Percentiles rank a stretch among this genome's conserved stretches.
These are phyloP conservation scores for Penicillium sp. DNA, from an alignment of 2,329 filamentous ascomycete species.

Conservation along the genomic window DNA sequence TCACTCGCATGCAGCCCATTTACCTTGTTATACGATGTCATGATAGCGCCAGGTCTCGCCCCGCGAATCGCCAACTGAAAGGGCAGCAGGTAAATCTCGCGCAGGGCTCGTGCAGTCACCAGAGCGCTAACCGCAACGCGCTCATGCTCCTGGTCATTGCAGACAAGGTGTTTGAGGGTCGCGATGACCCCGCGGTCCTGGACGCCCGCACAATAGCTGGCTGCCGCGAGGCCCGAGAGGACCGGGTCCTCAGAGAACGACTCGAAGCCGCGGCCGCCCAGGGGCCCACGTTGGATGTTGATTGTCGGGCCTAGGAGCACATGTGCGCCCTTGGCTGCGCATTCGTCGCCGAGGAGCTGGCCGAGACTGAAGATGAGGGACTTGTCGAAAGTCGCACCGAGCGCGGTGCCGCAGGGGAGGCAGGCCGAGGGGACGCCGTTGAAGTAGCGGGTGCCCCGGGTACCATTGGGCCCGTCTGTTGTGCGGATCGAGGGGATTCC, in stretches of 20 bases:
- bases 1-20: constrained; percentile 57
- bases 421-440: constrained; percentile 73
- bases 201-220: constrained; percentile 72
- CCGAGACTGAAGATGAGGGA: constrained; percentile 72
- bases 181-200: constrained; percentile 76
- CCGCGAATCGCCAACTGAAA: constrained; percentile 67
- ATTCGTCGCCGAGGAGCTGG: constrained; percentile 71
- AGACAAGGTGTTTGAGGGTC: constrained; percentile 71
- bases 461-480: constrained; percentile 73
- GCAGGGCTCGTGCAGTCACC: constrained; percentile 57
- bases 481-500: constrained; percentile 69
- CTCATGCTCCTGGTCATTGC: constrained; percentile 54
- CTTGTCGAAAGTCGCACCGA: constrained; percentile 80
- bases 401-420: constrained; percentile 77
- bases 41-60: constrained; percentile 59
- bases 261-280: constrained; percentile 86
- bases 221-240: constrained; percentile 74
- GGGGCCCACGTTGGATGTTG: constrained; percentile 79
- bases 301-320: constrained; percentile 78
- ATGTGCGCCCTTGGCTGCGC: constrained; percentile 73
- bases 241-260: constrained; percentile 84
- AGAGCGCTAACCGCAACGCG: constrained; percentile 49
- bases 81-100: constrained; percentile 68
- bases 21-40: constrained; percentile 65
- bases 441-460: constrained; percentile 70